Evolutionary conservation across 106 monocot species (phyloP).

Genomic region (Allium fistulosum): DNA sequence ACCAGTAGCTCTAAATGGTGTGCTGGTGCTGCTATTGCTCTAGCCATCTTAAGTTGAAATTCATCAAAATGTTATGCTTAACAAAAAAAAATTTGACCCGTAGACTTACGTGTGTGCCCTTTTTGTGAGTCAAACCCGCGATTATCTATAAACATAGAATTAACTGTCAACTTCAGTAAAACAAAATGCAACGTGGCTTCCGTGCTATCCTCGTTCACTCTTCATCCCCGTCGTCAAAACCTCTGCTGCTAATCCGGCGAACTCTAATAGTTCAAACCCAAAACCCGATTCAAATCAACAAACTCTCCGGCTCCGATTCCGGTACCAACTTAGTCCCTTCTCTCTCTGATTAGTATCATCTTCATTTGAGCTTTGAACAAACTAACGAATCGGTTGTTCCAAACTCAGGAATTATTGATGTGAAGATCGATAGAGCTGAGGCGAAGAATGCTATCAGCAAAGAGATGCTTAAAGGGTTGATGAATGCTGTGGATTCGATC

Average conservation of each 20-base stretch:
- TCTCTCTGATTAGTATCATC: not conserved
- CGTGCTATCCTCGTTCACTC: not conserved
- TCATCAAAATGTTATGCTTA: too few relatives aligned
- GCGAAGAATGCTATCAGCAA: slow-evolving; percentile 92
- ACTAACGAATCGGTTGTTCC: not conserved
- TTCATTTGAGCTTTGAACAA: not conserved
- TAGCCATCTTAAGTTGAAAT: too few relatives aligned
- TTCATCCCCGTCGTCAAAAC: not conserved
- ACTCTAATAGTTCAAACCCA: slow-evolving; percentile 50
- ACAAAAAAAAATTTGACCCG: too few relatives aligned
- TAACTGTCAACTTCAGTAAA: not conserved
- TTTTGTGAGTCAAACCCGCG: too few relatives aligned
- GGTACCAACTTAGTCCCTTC: slow-evolving; percentile 23
- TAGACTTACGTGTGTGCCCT: too few relatives aligned
- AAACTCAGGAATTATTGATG: slow-evolving; percentile 63
- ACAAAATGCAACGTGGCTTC: not conserved
- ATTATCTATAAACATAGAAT: too few relatives aligned
- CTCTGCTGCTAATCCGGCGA: slow-evolving; percentile 14
- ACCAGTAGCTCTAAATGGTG: too few relatives aligned
- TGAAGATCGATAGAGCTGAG: slow-evolving; percentile 72
- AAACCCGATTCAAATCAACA: slow-evolving; percentile 40
- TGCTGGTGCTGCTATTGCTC: too few relatives aligned
- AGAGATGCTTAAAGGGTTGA: slow-evolving; percentile 63
- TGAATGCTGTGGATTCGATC: slow-evolving; percentile 39
- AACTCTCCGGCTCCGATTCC: slow-evolving; percentile 52